Evolutionary conservation across 768 basidiomycete species (phyloP).

Genomic region (Rhodotorula kratochvilovae): DNA sequence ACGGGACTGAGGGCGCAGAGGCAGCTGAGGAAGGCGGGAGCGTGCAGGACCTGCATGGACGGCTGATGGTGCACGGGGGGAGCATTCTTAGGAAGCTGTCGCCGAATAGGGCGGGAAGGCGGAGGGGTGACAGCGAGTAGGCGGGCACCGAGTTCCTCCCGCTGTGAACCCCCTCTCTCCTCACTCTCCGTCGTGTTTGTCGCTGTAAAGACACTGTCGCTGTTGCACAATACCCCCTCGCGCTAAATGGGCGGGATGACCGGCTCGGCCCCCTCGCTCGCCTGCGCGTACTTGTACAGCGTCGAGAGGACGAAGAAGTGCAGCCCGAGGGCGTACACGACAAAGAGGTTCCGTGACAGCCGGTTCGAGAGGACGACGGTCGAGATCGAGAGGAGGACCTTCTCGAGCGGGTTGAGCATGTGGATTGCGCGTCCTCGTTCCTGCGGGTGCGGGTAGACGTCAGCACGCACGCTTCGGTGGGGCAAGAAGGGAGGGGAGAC

Average conservation of each 20-base stretch:
- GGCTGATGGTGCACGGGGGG: too few relatives aligned
- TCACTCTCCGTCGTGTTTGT: too few relatives aligned
- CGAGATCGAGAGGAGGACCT: slow-evolving; percentile 77
- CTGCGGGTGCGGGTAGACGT: slow-evolving; percentile 50
- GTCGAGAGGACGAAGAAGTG: slow-evolving; percentile 68
- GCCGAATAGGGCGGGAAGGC: too few relatives aligned
- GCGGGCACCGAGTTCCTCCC: too few relatives aligned
- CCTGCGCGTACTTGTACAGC: slow-evolving; percentile 16
- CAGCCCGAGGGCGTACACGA: slow-evolving; percentile 73
- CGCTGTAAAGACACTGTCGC: neutral
- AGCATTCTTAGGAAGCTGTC: too few relatives aligned
- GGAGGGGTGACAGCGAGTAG: too few relatives aligned
- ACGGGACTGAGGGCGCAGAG: neutral
- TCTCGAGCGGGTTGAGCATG: slow-evolving; percentile 83
- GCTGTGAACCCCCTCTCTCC: too few relatives aligned
- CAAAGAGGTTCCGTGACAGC: slow-evolving; percentile 80
- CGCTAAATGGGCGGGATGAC: slow-evolving; percentile 11
- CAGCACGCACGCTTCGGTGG: neutral
- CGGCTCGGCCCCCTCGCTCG: slow-evolving; percentile 2
- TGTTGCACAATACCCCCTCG: too few relatives aligned
- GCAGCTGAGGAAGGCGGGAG: neutral
- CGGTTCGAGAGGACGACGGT: slow-evolving; percentile 82
- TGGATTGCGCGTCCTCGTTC: slow-evolving; percentile 92
- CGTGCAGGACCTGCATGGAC: too few relatives aligned
- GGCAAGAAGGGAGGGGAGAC: slow-evolving; percentile 46